Conservation (phyloP, 345 rosid species). For the Camelina laxa region DNA sequence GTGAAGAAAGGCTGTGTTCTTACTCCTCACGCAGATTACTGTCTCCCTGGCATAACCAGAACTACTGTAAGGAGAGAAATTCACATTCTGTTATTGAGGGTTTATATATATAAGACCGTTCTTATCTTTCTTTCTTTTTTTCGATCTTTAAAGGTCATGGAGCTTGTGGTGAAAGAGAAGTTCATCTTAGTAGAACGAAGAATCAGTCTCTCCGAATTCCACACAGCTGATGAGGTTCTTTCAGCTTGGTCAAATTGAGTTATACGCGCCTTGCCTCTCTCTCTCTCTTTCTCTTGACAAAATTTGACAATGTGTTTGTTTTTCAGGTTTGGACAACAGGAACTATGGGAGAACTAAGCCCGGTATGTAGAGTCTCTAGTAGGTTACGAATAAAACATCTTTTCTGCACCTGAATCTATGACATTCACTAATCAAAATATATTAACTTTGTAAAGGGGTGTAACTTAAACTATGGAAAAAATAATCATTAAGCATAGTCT, state of each 20-base stretch:
- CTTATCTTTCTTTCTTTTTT: not conserved
- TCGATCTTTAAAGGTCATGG: constrained; percentile 65
- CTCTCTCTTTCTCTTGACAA: not conserved
- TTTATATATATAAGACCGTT: not conserved
- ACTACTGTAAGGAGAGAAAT: constrained; percentile 59
- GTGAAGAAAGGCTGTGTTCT: constrained; percentile 84
- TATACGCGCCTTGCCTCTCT: not conserved
- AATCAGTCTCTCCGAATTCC: constrained; percentile 84
- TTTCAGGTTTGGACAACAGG: constrained; percentile 91
- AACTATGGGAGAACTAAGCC: constrained; percentile 91
- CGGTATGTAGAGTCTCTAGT: constrained; percentile 49
- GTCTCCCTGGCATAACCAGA: constrained; percentile 93
- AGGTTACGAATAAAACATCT: not conserved
- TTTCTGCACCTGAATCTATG: constrained; percentile 46
- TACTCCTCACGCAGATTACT: constrained; percentile 90
- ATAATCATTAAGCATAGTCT: not conserved
- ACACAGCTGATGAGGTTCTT: constrained; percentile 85
- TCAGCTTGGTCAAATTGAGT: not conserved
- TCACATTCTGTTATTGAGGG: not conserved
- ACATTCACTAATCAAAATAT: not conserved
- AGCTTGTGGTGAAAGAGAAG: constrained; percentile 71
- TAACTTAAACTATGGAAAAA: too few species aligned
- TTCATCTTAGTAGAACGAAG: constrained; percentile 68
- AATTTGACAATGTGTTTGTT: not conserved
- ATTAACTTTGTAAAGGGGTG: too few species aligned